Evolutionary conservation across 768 basidiomycete genomes (phyloP), one percentile per base, ranked within the genome.

Genomic region (Nidularia pulvinata): DNA sequence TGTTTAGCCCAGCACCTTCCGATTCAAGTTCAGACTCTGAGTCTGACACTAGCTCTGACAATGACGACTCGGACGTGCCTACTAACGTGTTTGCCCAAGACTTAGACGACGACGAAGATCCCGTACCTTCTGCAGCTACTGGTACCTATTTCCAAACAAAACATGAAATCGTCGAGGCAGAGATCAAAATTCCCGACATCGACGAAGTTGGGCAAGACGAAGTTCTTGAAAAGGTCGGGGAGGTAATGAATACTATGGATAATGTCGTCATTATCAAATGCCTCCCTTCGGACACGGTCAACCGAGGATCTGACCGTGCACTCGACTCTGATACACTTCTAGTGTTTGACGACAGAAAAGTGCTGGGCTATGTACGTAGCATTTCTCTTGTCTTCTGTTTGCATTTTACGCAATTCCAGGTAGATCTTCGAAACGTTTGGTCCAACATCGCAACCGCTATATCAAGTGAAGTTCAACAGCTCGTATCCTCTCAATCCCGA

Each of bases 371-470:
- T 68, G 95, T 96, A 70, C 72, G 89, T 78, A 16, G 50, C 22
- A 46, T 35, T 33, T 42, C 19, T 35, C 35, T 47, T 39, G 22
- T 32, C 50, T 33, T 30, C 30, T 45, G 35, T 45, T 45, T 52
- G 51, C 46, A 25, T 49, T n/a, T 56, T 59, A 61, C 52, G 39
- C 54, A 48, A 33, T 48, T 62, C 57, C 55, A 59, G 58, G 7
- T 66, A 95, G 93, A 77, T 98, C 50, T 91, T 89, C 65, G 96
- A 98, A 71, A 97, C 95, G 0, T 98, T 98, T 69, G 96, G 96
- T 7, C 94, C 96, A 2, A 93, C 95, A 7, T 80, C 82, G 16
- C 88, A 91, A 55, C 96, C 96, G 5, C 74, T 96, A 53, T 98
- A 98, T 65, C 89, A 93, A 60, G 78, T 98, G 57, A 86, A 86